These are phyloP conservation scores for Backusella tuberculispora DNA, from an alignment of 192 early-diverging fungal species.

Conservation along the genomic window DNA sequence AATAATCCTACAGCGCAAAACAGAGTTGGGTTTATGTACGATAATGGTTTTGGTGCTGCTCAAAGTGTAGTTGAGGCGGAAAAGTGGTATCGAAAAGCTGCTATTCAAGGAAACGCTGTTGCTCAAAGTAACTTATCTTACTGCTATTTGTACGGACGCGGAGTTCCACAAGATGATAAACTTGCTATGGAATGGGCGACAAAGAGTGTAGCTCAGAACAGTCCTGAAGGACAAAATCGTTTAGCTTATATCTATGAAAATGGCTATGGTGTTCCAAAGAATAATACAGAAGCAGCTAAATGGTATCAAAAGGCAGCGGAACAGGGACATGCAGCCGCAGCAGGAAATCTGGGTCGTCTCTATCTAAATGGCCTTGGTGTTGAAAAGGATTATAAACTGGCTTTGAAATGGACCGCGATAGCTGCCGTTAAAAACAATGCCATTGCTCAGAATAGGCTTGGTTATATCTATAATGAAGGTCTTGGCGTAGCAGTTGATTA, in stretches of 20 bases:
- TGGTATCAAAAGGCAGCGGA: constrained; percentile 55
- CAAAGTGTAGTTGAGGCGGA: constrained; percentile 40
- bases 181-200: neutral
- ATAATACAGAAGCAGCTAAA: constrained; percentile 49
- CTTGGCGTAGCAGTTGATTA: constrained; percentile 34
- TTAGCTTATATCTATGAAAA: constrained; percentile 63
- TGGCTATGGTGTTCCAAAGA: constrained; percentile 70
- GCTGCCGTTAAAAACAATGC: constrained; percentile 75
- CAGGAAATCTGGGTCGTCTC: constrained; percentile 59
- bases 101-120: constrained; percentile 52
- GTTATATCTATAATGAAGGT: constrained; percentile 53
- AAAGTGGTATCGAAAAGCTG: constrained; percentile 8
- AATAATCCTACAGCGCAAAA: constrained; percentile 83
- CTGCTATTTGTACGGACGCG: constrained; percentile 1
- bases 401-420: constrained; percentile 64
- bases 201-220: neutral
- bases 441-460: constrained; percentile 59
- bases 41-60: constrained; percentile 67
- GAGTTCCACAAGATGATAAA: neutral
- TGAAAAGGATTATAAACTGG: constrained; percentile 51
- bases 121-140: constrained; percentile 48
- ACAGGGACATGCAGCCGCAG: constrained; percentile 56
- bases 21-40: constrained; percentile 78
- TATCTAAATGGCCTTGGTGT: constrained; percentile 61
- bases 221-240: neutral